These are phyloP conservation scores for Forsythia viridissima DNA, from an alignment of 257 asterid species.

Conservation along the genomic window DNA sequence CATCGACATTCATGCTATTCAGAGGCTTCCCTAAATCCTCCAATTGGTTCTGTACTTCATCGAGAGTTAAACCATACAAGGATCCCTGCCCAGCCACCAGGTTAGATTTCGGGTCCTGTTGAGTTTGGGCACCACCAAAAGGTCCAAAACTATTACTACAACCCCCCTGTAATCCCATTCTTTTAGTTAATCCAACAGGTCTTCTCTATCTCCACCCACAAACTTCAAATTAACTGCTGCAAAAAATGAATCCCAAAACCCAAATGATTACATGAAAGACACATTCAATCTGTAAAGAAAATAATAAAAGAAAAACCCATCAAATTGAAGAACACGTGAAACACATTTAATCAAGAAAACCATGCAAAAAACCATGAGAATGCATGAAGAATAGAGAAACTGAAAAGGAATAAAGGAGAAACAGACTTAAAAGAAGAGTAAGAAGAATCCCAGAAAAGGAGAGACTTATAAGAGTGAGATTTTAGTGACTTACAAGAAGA, in stretches of 20 bases:
- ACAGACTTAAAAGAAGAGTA: slow-evolving; percentile 23
- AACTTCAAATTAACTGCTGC: slow-evolving; percentile 25
- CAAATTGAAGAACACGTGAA: slow-evolving; percentile 25
- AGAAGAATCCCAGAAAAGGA: slow-evolving; percentile 31
- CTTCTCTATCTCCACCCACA: slow-evolving; percentile 3
- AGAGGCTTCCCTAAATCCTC: slow-evolving; percentile 74
- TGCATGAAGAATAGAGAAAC: slow-evolving; percentile 20
- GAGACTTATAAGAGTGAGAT: not conserved
- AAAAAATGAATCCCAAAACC: slow-evolving; percentile 24
- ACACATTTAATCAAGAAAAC: not conserved
- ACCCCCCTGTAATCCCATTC: slow-evolving; percentile 79
- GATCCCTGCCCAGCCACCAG: slow-evolving; percentile 67
- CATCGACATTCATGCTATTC: slow-evolving; percentile 84
- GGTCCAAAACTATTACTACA: slow-evolving; percentile 38
- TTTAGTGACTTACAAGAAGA: slow-evolving; percentile 11
- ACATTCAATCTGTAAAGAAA: not conserved
- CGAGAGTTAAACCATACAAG: slow-evolving; percentile 76
- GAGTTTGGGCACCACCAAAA: slow-evolving; percentile 18
- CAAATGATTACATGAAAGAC: not conserved
- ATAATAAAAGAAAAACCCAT: slow-evolving; percentile 14
- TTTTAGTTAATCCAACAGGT: slow-evolving; percentile 32
- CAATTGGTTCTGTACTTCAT: slow-evolving; percentile 81
- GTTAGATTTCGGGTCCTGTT: slow-evolving; percentile 39
- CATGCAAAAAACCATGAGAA: slow-evolving; percentile 24
- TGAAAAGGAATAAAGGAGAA: not conserved